Evolutionary conservation across 768 basidiomycete genomes (phyloP).

Genomic region (Trametes villosa): DNA sequence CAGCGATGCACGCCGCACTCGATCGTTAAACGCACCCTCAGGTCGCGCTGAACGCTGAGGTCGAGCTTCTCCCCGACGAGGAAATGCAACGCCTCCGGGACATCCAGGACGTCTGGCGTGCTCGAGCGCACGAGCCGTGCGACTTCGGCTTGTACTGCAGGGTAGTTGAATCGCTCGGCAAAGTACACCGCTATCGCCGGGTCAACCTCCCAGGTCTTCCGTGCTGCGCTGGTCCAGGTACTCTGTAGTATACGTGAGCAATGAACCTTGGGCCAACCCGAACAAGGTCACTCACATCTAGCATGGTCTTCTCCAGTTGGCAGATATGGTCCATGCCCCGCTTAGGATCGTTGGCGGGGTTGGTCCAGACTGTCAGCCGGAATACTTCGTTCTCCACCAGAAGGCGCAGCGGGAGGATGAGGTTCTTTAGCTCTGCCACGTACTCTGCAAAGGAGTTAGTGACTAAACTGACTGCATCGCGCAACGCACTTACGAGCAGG

Average conservation of each 20-base stretch:
- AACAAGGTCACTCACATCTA: constrained; percentile 55
- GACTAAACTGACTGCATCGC: too few species aligned
- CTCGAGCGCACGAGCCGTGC: constrained; percentile 72
- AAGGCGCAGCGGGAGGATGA: constrained; percentile 77
- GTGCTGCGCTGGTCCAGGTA: constrained; percentile 69
- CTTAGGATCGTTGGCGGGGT: constrained; percentile 77
- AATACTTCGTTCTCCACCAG: constrained; percentile 91
- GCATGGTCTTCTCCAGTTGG: constrained; percentile 58
- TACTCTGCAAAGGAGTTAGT: constrained; percentile 48
- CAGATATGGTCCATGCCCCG: constrained; percentile 66
- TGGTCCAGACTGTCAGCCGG: constrained; percentile 87
- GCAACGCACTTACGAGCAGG: constrained; percentile 31
- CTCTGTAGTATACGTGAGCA: constrained; percentile 42
- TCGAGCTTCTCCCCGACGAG: constrained; percentile 78
- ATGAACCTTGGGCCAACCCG: neutral
- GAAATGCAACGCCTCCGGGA: constrained; percentile 81
- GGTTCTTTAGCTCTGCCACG: constrained; percentile 58
- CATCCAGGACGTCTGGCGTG: constrained; percentile 68
- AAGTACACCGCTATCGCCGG: constrained; percentile 85
- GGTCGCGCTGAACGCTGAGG: constrained; percentile 58
- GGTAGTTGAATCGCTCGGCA: constrained; percentile 84
- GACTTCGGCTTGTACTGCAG: constrained; percentile 71
- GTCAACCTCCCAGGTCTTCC: constrained; percentile 79
- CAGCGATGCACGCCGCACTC: neutral
- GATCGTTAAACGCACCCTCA: constrained; percentile 59